A percentile compares a stretch with the other conserved stretches of the same genome.
Conservation (phyloP, 805 yeast species). For the Debaryomyces tyrocola region DNA sequence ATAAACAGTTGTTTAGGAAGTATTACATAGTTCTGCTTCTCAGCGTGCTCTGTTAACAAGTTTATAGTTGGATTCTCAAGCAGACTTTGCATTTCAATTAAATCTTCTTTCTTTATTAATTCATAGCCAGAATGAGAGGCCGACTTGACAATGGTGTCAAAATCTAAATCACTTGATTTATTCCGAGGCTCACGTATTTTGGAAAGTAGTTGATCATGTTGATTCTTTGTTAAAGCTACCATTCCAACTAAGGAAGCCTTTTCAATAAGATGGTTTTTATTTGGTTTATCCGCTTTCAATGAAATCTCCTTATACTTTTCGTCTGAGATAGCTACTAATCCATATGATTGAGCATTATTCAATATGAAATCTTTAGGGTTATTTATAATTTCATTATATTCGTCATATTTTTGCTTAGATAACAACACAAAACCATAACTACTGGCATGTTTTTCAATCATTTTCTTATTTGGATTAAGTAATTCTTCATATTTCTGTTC, state of each 20-base stretch:
- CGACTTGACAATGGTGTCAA: not conserved
- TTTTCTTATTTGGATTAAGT: not conserved
- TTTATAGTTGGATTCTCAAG: conserved; percentile 12
- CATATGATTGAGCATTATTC: conserved; percentile 3
- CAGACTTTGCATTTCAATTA: conserved; percentile 5
- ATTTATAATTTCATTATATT: conserved; percentile 9
- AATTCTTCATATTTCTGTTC: conserved; percentile 10
- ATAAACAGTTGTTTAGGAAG: conserved; percentile 8
- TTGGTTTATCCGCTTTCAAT: conserved; percentile 11
- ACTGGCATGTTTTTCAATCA: conserved; percentile 3
- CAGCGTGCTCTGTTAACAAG: conserved; percentile 2
- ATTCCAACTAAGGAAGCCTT: conserved; percentile 23
- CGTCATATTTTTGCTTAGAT: conserved; percentile 7
- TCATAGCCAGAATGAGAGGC: not conserved
- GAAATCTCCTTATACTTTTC: conserved; percentile 2
- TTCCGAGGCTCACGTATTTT: not conserved
- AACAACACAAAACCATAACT: conserved; percentile 9
- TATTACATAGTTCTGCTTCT: conserved; percentile 18
- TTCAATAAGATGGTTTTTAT: conserved; percentile 12
- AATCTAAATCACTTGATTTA: not conserved
- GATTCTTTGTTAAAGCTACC: conserved; percentile 15
- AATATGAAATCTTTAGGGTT: conserved; percentile 3
- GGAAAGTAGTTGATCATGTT: conserved; percentile 11
- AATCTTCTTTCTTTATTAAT: not conserved
- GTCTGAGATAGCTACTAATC: not conserved